Base-by-base conservation (phyloP, 495 filamentous ascomycete species). In the Aspergillus funiculosus region DNA sequence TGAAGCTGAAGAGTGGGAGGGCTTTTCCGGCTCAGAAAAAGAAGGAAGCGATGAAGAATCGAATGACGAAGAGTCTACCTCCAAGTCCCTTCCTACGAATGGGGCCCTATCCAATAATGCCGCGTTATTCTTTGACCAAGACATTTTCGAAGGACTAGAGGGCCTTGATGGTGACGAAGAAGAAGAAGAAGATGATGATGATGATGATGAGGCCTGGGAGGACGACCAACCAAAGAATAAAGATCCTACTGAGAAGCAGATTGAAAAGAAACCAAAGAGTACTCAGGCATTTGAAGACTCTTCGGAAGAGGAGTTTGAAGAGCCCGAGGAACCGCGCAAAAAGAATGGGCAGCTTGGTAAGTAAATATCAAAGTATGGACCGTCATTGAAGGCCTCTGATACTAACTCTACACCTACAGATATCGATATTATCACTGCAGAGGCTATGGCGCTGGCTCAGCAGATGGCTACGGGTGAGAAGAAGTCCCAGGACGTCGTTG, bases 401-500 rank as follows among this genome's bases (percentile, higher is more conserved):
- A 50, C 64, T 74, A 58, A 72, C 48, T 39, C 29, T 44, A 18
- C n/a, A 54, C 43, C 50, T 65, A 14, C 50, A 81, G 89, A 95
- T 52, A 96, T 99, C 70, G 87, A 96, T 62, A 96, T 99, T 56
- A 92, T 97, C 54, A 99, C 92, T 6, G 92, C 90, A 14, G 94
- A 99, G 71, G 92, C 92, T 47, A 99, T 99, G 92, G 89, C 88
- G 6, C 75, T 99, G n/a, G 92, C 92, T 2, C 92, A 97, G 44
- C 78, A 86, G 57, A 79, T 99, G 46, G 92, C 89, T 17, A 83
- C 81, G 0, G 94, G 94, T 17, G 75, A 92, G 57, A 90, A 83
- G 60, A 84, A 82, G 7, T 80, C 75, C 17, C 58, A 80, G 38
- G 86, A 94, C 56, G 64, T 95, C 1, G 63, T 90, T 20, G 94